These are phyloP conservation scores for Phenoliferia sp. DNA, from an alignment of 1,284 basidiomycete genomes.

Conservation along the genomic window DNA sequence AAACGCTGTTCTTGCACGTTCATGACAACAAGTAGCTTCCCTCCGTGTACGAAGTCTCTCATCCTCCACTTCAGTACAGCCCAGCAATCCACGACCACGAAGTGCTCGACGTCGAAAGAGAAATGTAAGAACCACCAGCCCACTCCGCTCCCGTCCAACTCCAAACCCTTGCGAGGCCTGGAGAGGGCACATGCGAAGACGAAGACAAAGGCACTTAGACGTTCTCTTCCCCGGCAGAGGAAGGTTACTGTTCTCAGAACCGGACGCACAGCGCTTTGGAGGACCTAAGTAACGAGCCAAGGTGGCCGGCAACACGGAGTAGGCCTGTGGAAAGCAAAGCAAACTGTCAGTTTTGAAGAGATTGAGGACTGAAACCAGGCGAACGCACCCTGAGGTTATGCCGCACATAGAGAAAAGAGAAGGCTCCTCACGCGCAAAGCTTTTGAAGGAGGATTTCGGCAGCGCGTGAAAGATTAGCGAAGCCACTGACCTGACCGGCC, in stretches of 20 bases:
- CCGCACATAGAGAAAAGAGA: neutral
- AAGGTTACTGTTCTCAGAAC: neutral
- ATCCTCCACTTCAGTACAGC: no score
- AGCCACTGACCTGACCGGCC: no score
- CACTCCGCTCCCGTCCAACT: slow-evolving; percentile 3
- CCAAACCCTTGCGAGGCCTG: neutral
- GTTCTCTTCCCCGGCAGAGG: slow-evolving; percentile 4
- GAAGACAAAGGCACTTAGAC: slow-evolving; percentile 6
- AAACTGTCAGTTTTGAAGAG: neutral
- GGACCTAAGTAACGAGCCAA: neutral
- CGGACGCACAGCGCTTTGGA: slow-evolving; percentile 5
- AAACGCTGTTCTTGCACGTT: no score
- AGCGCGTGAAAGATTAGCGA: no score
- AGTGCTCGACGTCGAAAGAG: neutral
- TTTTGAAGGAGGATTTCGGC: no score
- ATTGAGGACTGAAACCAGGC: neutral
- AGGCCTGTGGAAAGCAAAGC: neutral
- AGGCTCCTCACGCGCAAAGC: neutral
- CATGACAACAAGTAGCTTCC: no score
- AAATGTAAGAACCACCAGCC: slow-evolving; percentile 2
- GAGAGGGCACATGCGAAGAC: neutral
- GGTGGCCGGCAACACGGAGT: slow-evolving; percentile 6
- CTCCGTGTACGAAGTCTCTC: no score
- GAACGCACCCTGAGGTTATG: neutral
- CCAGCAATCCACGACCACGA: neutral